Evolutionary conservation across 305 asterid genomes (phyloP), one percentile per base, ranked within the genome.

Genomic region (Rubia peregrina): DNA sequence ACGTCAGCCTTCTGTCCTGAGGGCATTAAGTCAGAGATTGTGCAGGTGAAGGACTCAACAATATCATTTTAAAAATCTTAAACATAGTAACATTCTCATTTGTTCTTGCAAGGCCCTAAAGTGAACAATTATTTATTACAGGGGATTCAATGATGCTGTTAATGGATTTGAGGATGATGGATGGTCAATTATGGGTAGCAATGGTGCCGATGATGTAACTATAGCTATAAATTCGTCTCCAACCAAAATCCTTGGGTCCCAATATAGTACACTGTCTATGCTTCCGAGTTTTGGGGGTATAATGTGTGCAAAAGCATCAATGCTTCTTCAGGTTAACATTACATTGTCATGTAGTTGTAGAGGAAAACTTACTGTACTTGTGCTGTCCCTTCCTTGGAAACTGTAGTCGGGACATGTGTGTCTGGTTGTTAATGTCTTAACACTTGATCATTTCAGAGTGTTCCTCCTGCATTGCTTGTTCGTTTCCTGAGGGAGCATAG

Each of bases 91-190:
- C n/a, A n/a, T n/a, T n/a, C n/a, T 21, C 17, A 12, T 8, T 12
- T 57, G 33, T 17, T 49, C n/a, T 2, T 12, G 63, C 11, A 43
- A 13, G 64, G 21, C 42, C 57, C 19, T 30, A 49, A 19, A 69
- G 38, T 11, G 56, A 26, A 26, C 63, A 43, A 36, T 21, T 19
- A 49, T 40, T 72, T 40, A 11, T 75, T 22, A 38, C 82, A 94
- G 99, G 89, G 98, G 99, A 63, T 91, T 94, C 70, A 91, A 94
- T 69, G 99, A 94, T 78, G 96, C 96, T 67, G 89, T 94, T 68
- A 94, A 88, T 75, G 99, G 98, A 67, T 91, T 94, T 84, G 88
- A 78, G 17, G 96, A 89, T 70, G 99, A 94, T 70, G 99, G 98
- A 64, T 94, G 99, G 99, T 82, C 96, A 10, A 80, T 88, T 78